Evolutionary conservation across 805 yeast species (phyloP).

Genomic region (Tetrapisispora pingtungensis): DNA sequence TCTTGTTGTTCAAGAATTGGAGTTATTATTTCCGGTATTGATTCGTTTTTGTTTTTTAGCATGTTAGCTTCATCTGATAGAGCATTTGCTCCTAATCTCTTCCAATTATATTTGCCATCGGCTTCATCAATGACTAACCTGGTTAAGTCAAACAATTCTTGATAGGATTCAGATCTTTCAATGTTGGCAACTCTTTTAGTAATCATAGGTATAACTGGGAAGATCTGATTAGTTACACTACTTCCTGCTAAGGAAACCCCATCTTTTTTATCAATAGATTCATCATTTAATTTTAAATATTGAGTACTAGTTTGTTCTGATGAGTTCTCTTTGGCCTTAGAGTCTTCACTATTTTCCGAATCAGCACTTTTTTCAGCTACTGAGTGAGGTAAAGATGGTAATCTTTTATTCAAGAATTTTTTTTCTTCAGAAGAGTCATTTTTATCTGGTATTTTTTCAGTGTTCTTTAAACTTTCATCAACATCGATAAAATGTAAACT

Average conservation of each 20-base stretch:
- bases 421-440: neutral
- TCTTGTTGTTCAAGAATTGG: neutral
- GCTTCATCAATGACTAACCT: constrained; percentile 25
- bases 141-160: constrained; percentile 26
- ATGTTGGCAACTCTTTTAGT: constrained; percentile 7
- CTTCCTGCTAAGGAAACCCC: neutral
- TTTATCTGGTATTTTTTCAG: too few relatives aligned
- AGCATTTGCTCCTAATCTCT: constrained; percentile 17
- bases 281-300: neutral
- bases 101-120: constrained; percentile 28
- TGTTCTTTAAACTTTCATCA: too few relatives aligned
- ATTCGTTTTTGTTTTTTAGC: neutral
- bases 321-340: too few relatives aligned
- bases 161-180: constrained; percentile 24
- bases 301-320: neutral
- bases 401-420: neutral
- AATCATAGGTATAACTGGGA: constrained; percentile 13
- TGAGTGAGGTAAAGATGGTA: neutral
- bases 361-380: neutral
- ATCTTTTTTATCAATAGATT: neutral
- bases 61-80: neutral
- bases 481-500: too few relatives aligned
- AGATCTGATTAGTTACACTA: constrained; percentile 2
- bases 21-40: neutral
- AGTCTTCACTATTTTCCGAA: neutral